Percentiles rank a stretch among this genome's conserved stretches.
Conservation (phyloP, 192 early-diverging fungal genomes). For the Coemansia sp. region DNA sequence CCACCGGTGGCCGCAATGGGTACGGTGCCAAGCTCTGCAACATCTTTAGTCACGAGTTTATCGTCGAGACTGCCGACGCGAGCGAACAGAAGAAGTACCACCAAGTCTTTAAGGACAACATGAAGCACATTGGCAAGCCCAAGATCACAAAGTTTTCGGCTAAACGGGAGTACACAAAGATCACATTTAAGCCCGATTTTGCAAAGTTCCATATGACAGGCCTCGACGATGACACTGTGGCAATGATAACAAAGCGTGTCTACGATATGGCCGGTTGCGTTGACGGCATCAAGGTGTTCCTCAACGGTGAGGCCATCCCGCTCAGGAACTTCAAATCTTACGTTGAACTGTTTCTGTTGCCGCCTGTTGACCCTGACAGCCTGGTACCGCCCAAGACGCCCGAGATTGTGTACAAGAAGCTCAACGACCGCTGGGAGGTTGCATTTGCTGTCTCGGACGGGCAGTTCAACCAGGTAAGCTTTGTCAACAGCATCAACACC, state of each 20-base stretch:
- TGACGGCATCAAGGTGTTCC: slow-evolving; percentile 77
- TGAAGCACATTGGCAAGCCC: slow-evolving; percentile 75
- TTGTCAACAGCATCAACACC: slow-evolving; percentile 97
- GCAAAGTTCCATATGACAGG: slow-evolving; percentile 82
- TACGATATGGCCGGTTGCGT: slow-evolving; percentile 92
- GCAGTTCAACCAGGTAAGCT: slow-evolving; percentile 93
- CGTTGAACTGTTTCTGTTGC: slow-evolving; percentile 71
- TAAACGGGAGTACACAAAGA: slow-evolving; percentile 82
- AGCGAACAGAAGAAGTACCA: slow-evolving; percentile 68
- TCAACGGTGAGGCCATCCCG: slow-evolving; percentile 80
- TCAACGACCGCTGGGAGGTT: slow-evolving; percentile 90
- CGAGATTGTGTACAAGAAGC: slow-evolving; percentile 70
- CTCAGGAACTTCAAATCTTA: slow-evolving; percentile 92
- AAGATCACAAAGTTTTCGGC: slow-evolving; percentile 65
- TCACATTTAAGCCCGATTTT: slow-evolving; percentile 95
- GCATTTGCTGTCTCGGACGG: slow-evolving; percentile 90
- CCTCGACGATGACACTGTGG: slow-evolving; percentile 84
- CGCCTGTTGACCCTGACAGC: slow-evolving; percentile 26
- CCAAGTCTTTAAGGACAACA: slow-evolving; percentile 90
- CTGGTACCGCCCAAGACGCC: slow-evolving; percentile 23
- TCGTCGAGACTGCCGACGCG: slow-evolving; percentile 86
- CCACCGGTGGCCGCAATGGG: slow-evolving; percentile 95
- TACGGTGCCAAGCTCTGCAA: slow-evolving; percentile 94
- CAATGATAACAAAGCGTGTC: slow-evolving; percentile 86
- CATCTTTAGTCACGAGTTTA: slow-evolving; percentile 94